Evolutionary conservation across 164 flowering plant genomes (phyloP).

Genomic region (Macadamia integrifolia): DNA sequence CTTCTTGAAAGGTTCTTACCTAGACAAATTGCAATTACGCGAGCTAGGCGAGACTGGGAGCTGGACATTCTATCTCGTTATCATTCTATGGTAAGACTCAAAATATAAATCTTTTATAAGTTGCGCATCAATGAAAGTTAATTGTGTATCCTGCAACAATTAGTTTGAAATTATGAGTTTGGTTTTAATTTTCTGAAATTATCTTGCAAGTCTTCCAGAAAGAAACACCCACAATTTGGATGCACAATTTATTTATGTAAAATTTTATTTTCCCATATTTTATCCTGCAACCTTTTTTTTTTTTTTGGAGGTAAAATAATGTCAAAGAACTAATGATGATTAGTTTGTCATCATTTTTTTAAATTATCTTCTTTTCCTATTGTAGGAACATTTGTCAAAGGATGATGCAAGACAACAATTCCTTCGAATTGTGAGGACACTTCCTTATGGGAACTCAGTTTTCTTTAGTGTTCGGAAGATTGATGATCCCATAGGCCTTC

Average conservation of each 20-base stretch:
- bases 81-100: conserved; percentile 53
- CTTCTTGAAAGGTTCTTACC: conserved; percentile 90
- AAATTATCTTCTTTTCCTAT: not conserved
- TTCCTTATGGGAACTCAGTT: conserved; percentile 96
- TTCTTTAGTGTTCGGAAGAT: conserved; percentile 95
- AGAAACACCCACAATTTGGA: no score
- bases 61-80: conserved; percentile 85
- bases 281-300: no score
- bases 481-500: conserved; percentile 97
- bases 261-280: no score
- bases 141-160: no score
- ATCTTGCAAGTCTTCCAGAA: no score
- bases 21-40: conserved; percentile 89
- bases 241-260: no score
- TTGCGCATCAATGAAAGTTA: not conserved
- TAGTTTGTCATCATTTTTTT: not conserved
- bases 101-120: not conserved
- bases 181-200: no score
- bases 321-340: not conserved
- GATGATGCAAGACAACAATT: conserved; percentile 98
- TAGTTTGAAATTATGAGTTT: no score
- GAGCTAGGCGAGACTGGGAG: conserved; percentile 96
- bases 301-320: no score
- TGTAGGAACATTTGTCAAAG: conserved; percentile 74
- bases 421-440: conserved; percentile 66